Conservation (phyloP, 1,284 basidiomycete species). For the Ustilago sp. region DNA sequence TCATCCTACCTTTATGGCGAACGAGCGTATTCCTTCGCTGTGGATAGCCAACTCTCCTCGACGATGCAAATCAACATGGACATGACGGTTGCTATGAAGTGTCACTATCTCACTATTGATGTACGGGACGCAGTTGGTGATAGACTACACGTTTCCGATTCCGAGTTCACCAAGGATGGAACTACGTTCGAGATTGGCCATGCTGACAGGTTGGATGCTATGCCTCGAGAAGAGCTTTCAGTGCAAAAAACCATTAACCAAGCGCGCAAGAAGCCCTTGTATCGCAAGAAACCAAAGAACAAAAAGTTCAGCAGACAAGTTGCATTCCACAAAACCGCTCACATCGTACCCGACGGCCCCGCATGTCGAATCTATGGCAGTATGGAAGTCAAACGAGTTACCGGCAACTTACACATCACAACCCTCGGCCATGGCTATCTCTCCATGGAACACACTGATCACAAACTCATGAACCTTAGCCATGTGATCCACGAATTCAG, state of each 20-base stretch:
- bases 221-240: constrained; percentile 60
- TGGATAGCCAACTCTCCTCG: constrained; percentile 54
- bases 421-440: constrained; percentile 94
- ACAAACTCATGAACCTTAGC: constrained; percentile 86
- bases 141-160: constrained; percentile 82
- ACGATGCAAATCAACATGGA: constrained; percentile 68
- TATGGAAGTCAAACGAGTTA: constrained; percentile 88
- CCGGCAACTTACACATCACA: constrained; percentile 76
- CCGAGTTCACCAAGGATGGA: constrained; percentile 81
- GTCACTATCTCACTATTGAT: constrained; percentile 79
- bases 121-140: constrained; percentile 92
- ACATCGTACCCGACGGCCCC: constrained; percentile 69
- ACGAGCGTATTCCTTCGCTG: constrained; percentile 71
- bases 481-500: constrained; percentile 97
- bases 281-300: constrained; percentile 40
- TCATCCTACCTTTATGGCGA: constrained; percentile 92
- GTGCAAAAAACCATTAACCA: constrained; percentile 49
- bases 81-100: constrained; percentile 66
- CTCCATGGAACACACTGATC: constrained; percentile 86
- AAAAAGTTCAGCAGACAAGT: constrained; percentile 73
- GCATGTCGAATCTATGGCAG: constrained; percentile 89
- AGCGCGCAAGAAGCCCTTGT: constrained; percentile 42
- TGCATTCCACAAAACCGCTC: constrained; percentile 66
- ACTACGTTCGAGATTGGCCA: constrained; percentile 84
- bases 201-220: constrained; percentile 77